Evolutionary conservation across 768 basidiomycete genomes (phyloP), one percentile per base, ranked within the genome.

Genomic region (Panellus pusillus): DNA sequence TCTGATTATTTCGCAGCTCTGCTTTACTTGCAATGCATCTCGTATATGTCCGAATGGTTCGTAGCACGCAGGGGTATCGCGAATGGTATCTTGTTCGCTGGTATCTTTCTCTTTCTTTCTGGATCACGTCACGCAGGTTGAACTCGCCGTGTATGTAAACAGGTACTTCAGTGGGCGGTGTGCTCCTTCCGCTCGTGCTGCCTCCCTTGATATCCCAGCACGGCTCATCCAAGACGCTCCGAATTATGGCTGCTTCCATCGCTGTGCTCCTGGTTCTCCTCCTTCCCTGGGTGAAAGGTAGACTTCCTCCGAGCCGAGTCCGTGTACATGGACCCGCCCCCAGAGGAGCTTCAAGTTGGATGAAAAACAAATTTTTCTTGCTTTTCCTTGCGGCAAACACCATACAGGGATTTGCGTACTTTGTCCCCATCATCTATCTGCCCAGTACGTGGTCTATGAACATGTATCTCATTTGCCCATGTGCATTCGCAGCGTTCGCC

Each of bases 11-110:
- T 44, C 38, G n/a, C 47, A 65, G 68, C 60, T 4, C 29, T 69
- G 3, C 37, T 71, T 12, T 71, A 67, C 40, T 38, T 60, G 7
- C 61, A 66, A 0, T 63, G 61, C 43, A 57, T 70, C 11, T 63
- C 63, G 6, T 66, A 63, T 44, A 44, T 71, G 32, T 56, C 70
- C 1, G 70, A 72, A 54, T 72, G 70, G 70, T 72, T 71, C 48
- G 61, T 66, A 18, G 48, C 51, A 3, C 62, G 66, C 4, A 51
- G 70, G 40, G 70, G 69, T 2, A 58, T 67, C 6, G 70, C 70
- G 6, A 68, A 67, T 32, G 70, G 70, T 2, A 63, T 69, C 24
- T 60, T 71, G 24, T 68, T 68, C 46, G 66, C 67, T 27, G 70
- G 70, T 58, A 28, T 6, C 54, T 57, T 11, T 35, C 9, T 7